Evolutionary conservation across 2,329 filamentous ascomycete species (phyloP), one percentile per base, ranked within the genome.

Genomic region (Scytalidium lignicola): DNA sequence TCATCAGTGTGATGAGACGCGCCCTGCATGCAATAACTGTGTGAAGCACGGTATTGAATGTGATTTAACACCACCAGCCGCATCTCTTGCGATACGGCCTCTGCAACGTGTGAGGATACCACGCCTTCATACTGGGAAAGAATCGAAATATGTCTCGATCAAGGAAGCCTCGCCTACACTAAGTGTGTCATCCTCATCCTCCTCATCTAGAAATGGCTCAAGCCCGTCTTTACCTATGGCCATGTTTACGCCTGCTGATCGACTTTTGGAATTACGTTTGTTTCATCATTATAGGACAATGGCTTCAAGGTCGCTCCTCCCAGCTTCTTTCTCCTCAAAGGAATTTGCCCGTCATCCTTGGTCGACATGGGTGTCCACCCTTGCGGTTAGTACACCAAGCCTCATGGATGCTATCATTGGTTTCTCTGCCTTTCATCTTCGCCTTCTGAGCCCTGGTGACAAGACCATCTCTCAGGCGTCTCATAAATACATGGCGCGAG

Each of bases 21-120:
- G 83, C 58, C 81, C 81, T 9, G 70, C 75, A 54, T 85, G 81
- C 63, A 76, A 78, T 52, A 82, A 83, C 64, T 85, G 81, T 67
- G 67, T 74, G 49, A 84, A 83, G 60, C 80, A 83, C 61, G 79
- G 78, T 59, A 79, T 83, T 37, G 62, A 70, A 40, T 85, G 81
- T 65, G 81, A 85, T 62, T 85, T 83, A 60, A 76, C 80, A 55
- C 72, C 72, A 15, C 49, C 37, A 41, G 19, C 49, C 26, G 28
- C 29, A 37, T 18, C 5, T 41, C 37, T 47, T 9, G 37, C 7
- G 20, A 42, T 23, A 9, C 32, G 32, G 71, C 73, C 54, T 54
- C 47, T 28, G 39, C 58, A 59, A 5, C 59, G 56, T 2, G 54
- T 51, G n/a, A 32, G 23, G 26, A 43, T 28, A n/a, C 49, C 46